A percentile compares a stretch with the other conserved stretches of the same genome.
Conservation (phyloP, 78 protist species). For the Tieghemostelium lacteum region DNA sequence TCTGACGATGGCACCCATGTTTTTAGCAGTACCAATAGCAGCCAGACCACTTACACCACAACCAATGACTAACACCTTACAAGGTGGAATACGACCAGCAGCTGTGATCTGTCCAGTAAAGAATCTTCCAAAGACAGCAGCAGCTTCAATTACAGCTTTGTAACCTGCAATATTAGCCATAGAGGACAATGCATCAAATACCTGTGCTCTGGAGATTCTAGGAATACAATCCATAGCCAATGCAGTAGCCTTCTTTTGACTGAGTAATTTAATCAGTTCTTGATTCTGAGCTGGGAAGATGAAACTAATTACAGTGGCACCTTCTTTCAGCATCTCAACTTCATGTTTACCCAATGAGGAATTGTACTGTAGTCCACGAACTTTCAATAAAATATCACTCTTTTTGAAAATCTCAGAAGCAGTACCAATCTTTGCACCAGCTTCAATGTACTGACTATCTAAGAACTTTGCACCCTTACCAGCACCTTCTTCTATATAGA, state of each 20-base stretch:
- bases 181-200: constrained; percentile 95
- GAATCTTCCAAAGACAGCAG: constrained; percentile 88
- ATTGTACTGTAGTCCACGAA: constrained; percentile 63
- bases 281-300: constrained; percentile 65
- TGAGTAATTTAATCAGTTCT: constrained; percentile 23
- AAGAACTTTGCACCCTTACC: constrained; percentile 77
- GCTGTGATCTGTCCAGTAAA: constrained; percentile 98
- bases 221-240: constrained; percentile 97
- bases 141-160: constrained; percentile 97
- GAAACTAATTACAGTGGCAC: constrained; percentile 78
- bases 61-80: constrained; percentile 95
- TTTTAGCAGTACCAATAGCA: constrained; percentile 95
- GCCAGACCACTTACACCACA: constrained; percentile 99
- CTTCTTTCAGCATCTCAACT: constrained; percentile 53
- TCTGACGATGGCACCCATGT: constrained; percentile 97
- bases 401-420: constrained; percentile 3
- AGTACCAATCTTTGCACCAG: constrained; percentile 72
- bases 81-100: constrained; percentile 97
- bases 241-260: constrained; percentile 71
- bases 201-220: constrained; percentile 94
- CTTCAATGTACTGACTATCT: constrained; percentile 64
- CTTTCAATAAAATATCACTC: constrained; percentile 83
- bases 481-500: constrained; percentile 78
- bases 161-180: constrained; percentile 98
- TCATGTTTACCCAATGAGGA: constrained; percentile 64